phyloP scores from a whole-genome alignment of 176 grass and related monocot species.

The Eragrostis curvula region DNA sequence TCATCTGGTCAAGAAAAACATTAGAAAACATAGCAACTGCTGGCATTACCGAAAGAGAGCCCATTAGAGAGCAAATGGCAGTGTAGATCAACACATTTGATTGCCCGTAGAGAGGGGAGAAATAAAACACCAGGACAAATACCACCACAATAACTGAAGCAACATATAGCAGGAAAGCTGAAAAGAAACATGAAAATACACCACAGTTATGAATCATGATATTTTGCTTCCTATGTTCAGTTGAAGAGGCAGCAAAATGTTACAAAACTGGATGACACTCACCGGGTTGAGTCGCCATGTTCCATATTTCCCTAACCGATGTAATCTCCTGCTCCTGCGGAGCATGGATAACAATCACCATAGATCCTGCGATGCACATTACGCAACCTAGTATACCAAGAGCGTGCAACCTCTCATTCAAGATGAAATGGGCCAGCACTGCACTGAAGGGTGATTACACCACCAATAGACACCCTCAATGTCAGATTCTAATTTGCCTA shows the following conservation, averaged over 20 bases:
- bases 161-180: conserved; percentile 96
- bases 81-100: conserved; percentile 95
- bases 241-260: not conserved
- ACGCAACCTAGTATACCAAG: conserved; percentile 88
- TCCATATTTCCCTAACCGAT: conserved; percentile 93
- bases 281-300: conserved; percentile 90
- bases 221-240: not conserved
- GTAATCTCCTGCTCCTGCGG: conserved; percentile 89
- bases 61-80: conserved; percentile 98
- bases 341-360: conserved; percentile 88
- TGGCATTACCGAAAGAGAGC: conserved; percentile 88
- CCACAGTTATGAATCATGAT: not conserved
- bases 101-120: conserved; percentile 84
- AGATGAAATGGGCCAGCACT: conserved; percentile 93
- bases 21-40: not conserved
- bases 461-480: conserved; percentile 21
- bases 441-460: conserved; percentile 56
- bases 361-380: conserved; percentile 89
- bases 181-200: conserved; percentile 26
- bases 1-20: not conserved
- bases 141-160: conserved; percentile 86
- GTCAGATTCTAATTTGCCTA: conserved; percentile 12
- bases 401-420: conserved; percentile 83
- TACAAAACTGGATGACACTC: not conserved
- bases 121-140: conserved; percentile 88